Base-by-base conservation (phyloP, 2,329 filamentous ascomycete genomes). In the Coleophoma crateriformis region DNA sequence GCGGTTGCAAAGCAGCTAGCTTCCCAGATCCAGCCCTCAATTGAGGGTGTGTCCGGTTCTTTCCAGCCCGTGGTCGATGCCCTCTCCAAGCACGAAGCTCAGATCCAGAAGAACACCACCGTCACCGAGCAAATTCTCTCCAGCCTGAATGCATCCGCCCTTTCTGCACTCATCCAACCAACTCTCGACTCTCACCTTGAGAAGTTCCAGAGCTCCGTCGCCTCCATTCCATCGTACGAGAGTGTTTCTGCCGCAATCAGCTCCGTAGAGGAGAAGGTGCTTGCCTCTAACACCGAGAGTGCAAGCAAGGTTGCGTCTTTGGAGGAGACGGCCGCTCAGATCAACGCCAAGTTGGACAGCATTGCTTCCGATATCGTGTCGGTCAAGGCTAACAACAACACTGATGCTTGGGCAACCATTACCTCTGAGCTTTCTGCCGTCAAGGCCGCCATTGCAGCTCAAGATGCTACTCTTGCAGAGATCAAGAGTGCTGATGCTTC, bases 1-100 rank as follows among this genome's bases (percentile, higher is more conserved):
- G 59, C 61, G 8, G 58, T 65, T 37, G 61, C 61, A 12, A 51
- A 47, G 12, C 58, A 61, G 27, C 46, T 65, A 15, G 55, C 61
- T 37, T 41, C 51, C 12, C 58, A 63, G 47, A 58, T 65, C 10
- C 53, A 63, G 45, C 59, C 62, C 10, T 50, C 60, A 11, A 17
- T 47, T 17, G 38, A 38, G 15, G 38, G 14, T 8, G 37, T 20
- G 6, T 20, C 37, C 11, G 45, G 20, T 7, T 39, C 46, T 15
- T 40, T 47, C 22, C 35, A 47, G n/a, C 37, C 46, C 3, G 37
- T 47, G 1, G 22, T 47, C 17, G 46, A 47, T 33, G 17, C 46
- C n/a, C 35, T 47, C 20, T 39, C 46, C 32, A 39, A 40, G 20
- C 46, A 47, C 37, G 46, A 47, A 39, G 46, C 37, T 22, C n/a